Percentiles rank a stretch among this genome's conserved stretches.
Conservation (phyloP, 768 basidiomycete species). For the Leccinellum luteum region DNA sequence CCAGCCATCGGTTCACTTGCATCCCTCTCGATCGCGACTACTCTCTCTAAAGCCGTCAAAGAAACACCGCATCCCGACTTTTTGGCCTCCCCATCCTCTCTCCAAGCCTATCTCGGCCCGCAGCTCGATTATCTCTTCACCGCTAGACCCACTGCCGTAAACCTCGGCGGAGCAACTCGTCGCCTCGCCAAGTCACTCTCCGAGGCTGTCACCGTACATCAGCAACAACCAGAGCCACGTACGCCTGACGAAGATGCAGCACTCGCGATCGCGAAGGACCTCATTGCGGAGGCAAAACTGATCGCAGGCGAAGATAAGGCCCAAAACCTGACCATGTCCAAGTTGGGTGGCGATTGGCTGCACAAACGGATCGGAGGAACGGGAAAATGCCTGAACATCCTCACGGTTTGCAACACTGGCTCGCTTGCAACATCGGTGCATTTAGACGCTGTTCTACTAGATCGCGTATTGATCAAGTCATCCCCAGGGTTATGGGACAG, state of each 20-base stretch:
- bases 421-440: conserved; percentile 87
- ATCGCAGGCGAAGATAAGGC: conserved; percentile 89
- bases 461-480: background rate
- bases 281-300: conserved; percentile 67
- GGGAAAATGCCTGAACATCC: conserved; percentile 62
- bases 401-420: conserved; percentile 98
- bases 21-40: conserved; percentile 68
- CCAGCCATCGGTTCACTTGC: conserved; percentile 95
- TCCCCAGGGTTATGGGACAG: conserved; percentile 88
- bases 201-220: conserved; percentile 9
- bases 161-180: conserved; percentile 82
- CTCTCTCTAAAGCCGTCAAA: conserved; percentile 54
- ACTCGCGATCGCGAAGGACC: conserved; percentile 47
- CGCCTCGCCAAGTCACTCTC: conserved; percentile 56
- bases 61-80: conserved; percentile 49
- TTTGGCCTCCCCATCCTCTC: conserved; percentile 47
- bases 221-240: conserved; percentile 16
- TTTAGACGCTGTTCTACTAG: background rate
- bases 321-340: conserved; percentile 82
- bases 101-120: conserved; percentile 54
- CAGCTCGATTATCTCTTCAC: conserved; percentile 74
- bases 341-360: conserved; percentile 86
- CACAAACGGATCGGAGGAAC: conserved; percentile 38
- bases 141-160: conserved; percentile 95
- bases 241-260: conserved; percentile 34